phyloP scores from a whole-genome alignment of 2,329 filamentous ascomycete species.

The Ascochyta viciae-villosae region DNA sequence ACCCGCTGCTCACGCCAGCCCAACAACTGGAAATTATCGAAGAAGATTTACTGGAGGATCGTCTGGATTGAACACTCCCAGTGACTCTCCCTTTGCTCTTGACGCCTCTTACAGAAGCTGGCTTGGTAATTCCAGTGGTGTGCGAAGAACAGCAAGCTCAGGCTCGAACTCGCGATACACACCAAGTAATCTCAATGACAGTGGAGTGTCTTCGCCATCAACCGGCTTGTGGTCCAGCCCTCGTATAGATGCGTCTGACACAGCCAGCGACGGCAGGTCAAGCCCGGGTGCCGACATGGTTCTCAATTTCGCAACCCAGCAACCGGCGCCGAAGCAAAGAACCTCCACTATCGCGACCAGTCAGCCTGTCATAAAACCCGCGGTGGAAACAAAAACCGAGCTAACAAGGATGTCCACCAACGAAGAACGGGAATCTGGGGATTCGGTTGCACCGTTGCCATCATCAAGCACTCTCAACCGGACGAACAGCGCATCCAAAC shows the following conservation, averaged over 20 bases:
- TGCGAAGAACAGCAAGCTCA: conserved; percentile 48
- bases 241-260: conserved; percentile 26
- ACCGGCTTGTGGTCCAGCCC: conserved; percentile 52
- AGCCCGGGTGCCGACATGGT: conserved; percentile 44
- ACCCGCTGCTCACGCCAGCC: conserved; percentile 37
- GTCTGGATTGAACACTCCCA: conserved; percentile 31
- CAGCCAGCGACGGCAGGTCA: conserved; percentile 24
- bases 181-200: conserved; percentile 27
- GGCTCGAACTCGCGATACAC: conserved; percentile 34
- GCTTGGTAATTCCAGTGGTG: conserved; percentile 50
- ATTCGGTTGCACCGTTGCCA: conserved; percentile 41
- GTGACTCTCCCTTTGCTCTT: conserved; percentile 39
- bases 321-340: conserved; percentile 23
- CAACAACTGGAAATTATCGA: conserved; percentile 33
- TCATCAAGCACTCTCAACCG: conserved; percentile 29
- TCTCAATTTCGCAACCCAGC: conserved; percentile 40
- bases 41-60: conserved; percentile 31
- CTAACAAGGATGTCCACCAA: conserved; percentile 29
- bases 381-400: conserved; percentile 11
- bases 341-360: conserved; percentile 16
- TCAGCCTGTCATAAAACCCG: conserved; percentile 14
- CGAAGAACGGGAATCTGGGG: conserved; percentile 40
- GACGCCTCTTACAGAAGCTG: conserved; percentile 40
- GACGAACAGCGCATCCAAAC: conserved; percentile 19
- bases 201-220: conserved; percentile 31